These are phyloP conservation scores for Spencermartinsiella ligniputridi DNA, from an alignment of 1,139 yeast genomes.

Conservation along the genomic window DNA sequence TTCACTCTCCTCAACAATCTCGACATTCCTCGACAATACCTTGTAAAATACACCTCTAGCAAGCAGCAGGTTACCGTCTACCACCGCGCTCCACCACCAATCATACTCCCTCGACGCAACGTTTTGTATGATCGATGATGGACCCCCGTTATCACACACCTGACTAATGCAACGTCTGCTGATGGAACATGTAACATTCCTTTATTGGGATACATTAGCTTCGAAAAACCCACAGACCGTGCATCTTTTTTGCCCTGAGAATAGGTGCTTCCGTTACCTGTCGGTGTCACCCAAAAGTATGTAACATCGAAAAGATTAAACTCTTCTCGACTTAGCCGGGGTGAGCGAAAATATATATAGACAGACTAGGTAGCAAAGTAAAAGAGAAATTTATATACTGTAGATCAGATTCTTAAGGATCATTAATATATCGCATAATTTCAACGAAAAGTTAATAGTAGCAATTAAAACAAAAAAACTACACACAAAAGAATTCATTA, in stretches of 20 bases:
- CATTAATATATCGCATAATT: background rate
- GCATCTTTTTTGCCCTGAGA: too few relatives aligned
- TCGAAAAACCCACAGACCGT: too few relatives aligned
- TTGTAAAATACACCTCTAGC: too few relatives aligned
- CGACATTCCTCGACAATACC: too few relatives aligned
- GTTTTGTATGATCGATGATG: too few relatives aligned
- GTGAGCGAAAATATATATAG: background rate
- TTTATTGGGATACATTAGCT: too few relatives aligned
- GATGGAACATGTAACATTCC: slow-evolving; percentile 1
- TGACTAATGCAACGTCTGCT: background rate
- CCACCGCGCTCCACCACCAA: background rate
- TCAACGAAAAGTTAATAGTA: too few relatives aligned
- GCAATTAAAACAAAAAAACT: background rate
- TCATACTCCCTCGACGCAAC: background rate
- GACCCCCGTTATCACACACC: background rate
- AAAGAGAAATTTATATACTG: background rate
- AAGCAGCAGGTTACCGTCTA: too few relatives aligned
- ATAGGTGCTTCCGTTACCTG: too few relatives aligned
- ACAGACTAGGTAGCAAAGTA: background rate
- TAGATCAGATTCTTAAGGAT: background rate
- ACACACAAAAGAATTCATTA: background rate
- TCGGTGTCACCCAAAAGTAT: background rate
- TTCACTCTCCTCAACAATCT: too few relatives aligned
- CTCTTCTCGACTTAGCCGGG: background rate
- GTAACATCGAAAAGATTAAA: background rate